phyloP scores from a whole-genome alignment of 352 stramenopile species.

The Globisporangium rhizosaccharum region DNA sequence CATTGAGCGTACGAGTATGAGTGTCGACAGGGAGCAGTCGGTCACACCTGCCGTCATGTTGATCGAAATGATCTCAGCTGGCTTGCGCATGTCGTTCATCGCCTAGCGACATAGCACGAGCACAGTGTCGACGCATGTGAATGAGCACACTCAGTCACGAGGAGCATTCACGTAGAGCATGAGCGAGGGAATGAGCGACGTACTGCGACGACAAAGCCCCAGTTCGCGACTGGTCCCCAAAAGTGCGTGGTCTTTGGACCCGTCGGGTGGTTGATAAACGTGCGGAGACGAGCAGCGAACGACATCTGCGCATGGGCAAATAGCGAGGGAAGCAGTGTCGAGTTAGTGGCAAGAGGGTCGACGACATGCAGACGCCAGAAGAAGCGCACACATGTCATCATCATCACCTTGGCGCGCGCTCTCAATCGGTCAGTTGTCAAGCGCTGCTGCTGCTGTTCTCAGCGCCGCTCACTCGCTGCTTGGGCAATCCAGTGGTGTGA shows the following conservation, averaged over 20 bases:
- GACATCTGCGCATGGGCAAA: slow-evolving; percentile 3
- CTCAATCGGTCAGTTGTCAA: no score
- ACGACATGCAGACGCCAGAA: background rate
- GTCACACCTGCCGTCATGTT: no score
- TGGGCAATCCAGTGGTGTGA: background rate
- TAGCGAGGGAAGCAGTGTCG: background rate
- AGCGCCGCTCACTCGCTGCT: background rate
- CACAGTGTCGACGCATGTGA: no score
- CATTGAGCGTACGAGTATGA: no score
- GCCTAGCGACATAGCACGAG: slow-evolving; percentile 38
- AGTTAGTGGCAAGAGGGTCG: background rate
- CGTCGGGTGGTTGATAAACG: slow-evolving; percentile 78
- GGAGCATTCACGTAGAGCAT: background rate
- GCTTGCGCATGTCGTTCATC: no score
- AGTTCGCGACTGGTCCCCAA: slow-evolving; percentile 86
- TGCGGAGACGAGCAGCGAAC: slow-evolving; percentile 43
- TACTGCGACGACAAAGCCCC: slow-evolving; percentile 84
- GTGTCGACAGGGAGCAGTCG: no score
- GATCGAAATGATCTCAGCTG: no score
- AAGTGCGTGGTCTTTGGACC: slow-evolving; percentile 87
- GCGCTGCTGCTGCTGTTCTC: no score
- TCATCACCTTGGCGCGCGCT: background rate
- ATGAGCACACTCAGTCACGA: no score
- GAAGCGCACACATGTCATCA: background rate
- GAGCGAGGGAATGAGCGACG: slow-evolving; percentile 8